Conservation (phyloP, 805 yeast genomes). For the Candida silvatica region DNA sequence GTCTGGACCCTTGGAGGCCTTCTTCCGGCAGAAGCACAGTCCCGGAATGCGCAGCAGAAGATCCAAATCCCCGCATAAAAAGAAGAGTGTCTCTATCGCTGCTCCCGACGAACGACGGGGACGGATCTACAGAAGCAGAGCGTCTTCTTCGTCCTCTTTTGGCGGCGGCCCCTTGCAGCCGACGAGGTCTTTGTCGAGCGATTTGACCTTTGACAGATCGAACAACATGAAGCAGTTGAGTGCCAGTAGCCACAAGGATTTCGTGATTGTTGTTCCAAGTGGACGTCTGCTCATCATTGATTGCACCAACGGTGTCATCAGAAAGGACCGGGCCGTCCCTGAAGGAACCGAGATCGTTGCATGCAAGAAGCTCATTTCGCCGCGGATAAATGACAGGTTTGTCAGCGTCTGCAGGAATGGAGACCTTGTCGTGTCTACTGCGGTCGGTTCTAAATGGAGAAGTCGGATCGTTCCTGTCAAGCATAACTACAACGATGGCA, state of each 20-base stretch:
- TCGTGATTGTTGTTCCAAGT: constrained; percentile 40
- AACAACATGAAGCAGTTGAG: constrained; percentile 16
- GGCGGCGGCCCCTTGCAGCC: background rate
- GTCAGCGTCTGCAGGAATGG: constrained; percentile 44
- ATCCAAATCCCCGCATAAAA: background rate
- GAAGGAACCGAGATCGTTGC: constrained; percentile 28
- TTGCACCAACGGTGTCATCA: constrained; percentile 38
- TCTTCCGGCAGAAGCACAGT: constrained; percentile 48
- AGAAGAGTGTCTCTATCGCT: background rate
- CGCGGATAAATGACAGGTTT: constrained; percentile 67
- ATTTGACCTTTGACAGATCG: constrained; percentile 24
- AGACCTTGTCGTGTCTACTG: constrained; percentile 52
- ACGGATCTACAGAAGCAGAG: background rate
- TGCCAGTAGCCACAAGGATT: constrained; percentile 29
- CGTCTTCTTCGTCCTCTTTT: constrained; percentile 3
- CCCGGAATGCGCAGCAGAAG: background rate
- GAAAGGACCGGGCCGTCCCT: constrained; percentile 15
- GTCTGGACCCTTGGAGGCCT: constrained; percentile 35
- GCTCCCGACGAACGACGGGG: constrained; percentile 1
- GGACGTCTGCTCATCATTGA: constrained; percentile 43
- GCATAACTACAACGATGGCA: constrained; percentile 20
- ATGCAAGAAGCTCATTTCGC: constrained; percentile 52
- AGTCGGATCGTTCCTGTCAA: constrained; percentile 41
- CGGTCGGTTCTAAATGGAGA: constrained; percentile 59
- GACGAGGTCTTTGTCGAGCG: constrained; percentile 21